Base-by-base conservation (phyloP, 2,329 filamentous ascomycete species). In the Alternaria sp. region DNA sequence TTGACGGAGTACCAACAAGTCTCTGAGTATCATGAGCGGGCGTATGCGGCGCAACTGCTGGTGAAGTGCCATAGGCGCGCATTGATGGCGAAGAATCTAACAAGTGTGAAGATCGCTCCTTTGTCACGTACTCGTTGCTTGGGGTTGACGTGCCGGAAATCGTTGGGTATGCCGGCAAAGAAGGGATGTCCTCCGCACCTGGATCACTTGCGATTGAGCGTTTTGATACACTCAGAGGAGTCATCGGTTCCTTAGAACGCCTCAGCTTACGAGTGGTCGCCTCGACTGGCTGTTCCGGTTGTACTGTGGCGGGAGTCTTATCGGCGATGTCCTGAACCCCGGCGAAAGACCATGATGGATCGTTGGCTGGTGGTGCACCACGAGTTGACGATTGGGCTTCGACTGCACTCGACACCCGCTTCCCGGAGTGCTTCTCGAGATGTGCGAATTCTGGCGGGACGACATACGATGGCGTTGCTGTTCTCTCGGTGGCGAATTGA, bases 281-380 rank as follows among this genome's bases (percentile, higher is more conserved):
- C 33, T 74, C 72, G n/a, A 68, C 64, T 48, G 53, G 31, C 46
- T 63, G 62, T 41, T 73, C 63, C 29, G 78, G 59, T 34, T 77
- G 67, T 39, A 79, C 78, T 50, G 81, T 80, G 66, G 82, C 81
- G 60, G 74, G 75, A 58, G 80, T 72, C 61, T 80, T 76, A 60
- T 81, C 75, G 62, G 76, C 81, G 62, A 78, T 80, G 58, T 83
- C 81, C 60, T 81, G 78, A 71, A 79, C 75, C 51, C 69, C 56
- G 24, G 69, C 66, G 56, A 78, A 79, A 2, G 73, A 74, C 77
- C 77, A 78, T 17, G 72, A 65, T 37, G 75, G 70, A 53, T 74
- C 70, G 8, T 64, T 50, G 17, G 51, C 34, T 14, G 66, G 57
- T 21, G 64, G 55, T 21, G 55, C 45, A 8, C 53, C 57, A 21